Evolutionary conservation across 345 rosid genomes (phyloP).

Genomic region (Camelina hispida): DNA sequence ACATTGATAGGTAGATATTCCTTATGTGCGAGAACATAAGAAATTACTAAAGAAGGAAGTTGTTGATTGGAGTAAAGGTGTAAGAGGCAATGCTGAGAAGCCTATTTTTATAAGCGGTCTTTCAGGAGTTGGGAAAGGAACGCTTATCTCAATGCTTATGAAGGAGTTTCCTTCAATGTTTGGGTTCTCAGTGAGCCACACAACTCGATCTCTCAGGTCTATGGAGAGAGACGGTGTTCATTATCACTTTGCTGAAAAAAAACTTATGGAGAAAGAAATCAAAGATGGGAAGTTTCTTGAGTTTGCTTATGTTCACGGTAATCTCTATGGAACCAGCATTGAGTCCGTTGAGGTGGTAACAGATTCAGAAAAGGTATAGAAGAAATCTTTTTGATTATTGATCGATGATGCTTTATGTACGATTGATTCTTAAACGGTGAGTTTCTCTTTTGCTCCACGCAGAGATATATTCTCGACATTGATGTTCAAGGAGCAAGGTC

Average conservation of each 20-base stretch:
- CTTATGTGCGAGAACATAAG: conserved; percentile 67
- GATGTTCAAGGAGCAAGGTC: no score
- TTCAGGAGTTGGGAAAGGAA: conserved; percentile 94
- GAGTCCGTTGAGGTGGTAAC: conserved; percentile 90
- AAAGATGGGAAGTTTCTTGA: conserved; percentile 85
- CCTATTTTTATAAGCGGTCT: conserved; percentile 90
- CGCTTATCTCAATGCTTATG: conserved; percentile 75
- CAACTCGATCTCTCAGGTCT: conserved; percentile 76
- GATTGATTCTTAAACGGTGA: neutral
- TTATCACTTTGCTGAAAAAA: conserved; percentile 75
- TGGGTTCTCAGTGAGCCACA: conserved; percentile 92
- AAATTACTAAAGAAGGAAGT: conserved; percentile 54
- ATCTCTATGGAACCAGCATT: conserved; percentile 86
- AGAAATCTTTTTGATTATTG: neutral
- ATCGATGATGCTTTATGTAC: neutral
- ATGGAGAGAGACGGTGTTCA: conserved; percentile 69
- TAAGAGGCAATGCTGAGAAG: conserved; percentile 63
- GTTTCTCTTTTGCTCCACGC: no score
- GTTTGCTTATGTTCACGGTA: conserved; percentile 86
- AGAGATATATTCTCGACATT: no score
- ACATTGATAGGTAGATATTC: conserved; percentile 64
- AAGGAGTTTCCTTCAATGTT: conserved; percentile 79
- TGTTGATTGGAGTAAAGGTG: conserved; percentile 92
- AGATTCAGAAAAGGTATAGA: conserved; percentile 78
- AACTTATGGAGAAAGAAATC: conserved; percentile 80